Evolutionary conservation across 2,329 filamentous ascomycete species (phyloP).

Genomic region (Pseudogymnoascus sp.): DNA sequence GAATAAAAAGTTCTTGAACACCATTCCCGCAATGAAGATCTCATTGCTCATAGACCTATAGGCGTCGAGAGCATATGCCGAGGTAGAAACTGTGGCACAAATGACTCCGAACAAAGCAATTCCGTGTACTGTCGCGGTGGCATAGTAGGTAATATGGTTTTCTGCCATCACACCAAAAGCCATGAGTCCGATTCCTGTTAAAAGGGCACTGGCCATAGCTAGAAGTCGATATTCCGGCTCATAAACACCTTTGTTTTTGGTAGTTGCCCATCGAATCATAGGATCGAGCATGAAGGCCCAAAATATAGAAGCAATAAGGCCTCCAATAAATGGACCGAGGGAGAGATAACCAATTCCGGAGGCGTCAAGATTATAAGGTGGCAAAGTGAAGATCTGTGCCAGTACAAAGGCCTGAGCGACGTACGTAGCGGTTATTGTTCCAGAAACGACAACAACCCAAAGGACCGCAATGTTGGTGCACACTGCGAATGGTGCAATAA

Average conservation of each 20-base stretch:
- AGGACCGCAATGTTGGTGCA: background rate
- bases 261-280: background rate
- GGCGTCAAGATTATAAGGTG: background rate
- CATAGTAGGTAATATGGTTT: slow-evolving; percentile 23
- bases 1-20: slow-evolving; percentile 40
- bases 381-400: background rate
- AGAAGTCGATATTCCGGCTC: background rate
- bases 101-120: slow-evolving; percentile 24
- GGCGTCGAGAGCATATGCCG: slow-evolving; percentile 35
- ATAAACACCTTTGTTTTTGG: background rate
- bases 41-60: slow-evolving; percentile 37
- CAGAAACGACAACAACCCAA: background rate
- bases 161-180: slow-evolving; percentile 34
- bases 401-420: background rate
- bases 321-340: background rate
- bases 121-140: slow-evolving; percentile 31
- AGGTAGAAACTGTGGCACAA: slow-evolving; percentile 29
- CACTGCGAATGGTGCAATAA: background rate
- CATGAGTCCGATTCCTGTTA: slow-evolving; percentile 14
- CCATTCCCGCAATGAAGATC: slow-evolving; percentile 39
- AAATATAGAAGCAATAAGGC: too few species aligned
- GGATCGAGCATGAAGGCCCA: background rate
- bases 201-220: background rate
- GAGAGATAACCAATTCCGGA: background rate
- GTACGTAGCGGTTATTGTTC: background rate